Evolutionary conservation across 352 stramenopile genomes (phyloP).

Genomic region (Pythium dissimile): DNA sequence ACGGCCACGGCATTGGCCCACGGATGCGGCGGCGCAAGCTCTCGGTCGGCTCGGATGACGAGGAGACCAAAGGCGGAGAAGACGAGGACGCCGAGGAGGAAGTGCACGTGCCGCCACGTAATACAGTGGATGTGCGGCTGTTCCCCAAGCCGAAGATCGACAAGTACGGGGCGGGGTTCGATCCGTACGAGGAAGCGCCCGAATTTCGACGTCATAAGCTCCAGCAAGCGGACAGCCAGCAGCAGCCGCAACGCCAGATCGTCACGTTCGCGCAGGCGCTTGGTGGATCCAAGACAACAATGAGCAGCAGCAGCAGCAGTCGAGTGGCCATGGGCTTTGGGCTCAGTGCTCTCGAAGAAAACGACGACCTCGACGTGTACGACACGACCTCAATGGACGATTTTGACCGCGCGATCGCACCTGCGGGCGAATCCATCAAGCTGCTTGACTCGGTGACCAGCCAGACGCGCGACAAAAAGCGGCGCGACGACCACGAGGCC

Average conservation of each 20-base stretch:
- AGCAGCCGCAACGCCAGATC: conserved; percentile 37
- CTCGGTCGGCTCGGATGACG: conserved; percentile 9
- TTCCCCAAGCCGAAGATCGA: conserved; percentile 76
- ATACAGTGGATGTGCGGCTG: conserved; percentile 41
- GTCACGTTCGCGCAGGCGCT: conserved; percentile 79
- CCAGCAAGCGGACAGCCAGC: conserved; percentile 20
- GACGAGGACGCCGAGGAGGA: conserved; percentile 11
- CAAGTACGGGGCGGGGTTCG: conserved; percentile 73
- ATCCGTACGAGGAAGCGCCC: conserved; percentile 67
- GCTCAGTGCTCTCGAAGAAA: conserved; percentile 76
- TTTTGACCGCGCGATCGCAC: conserved; percentile 64
- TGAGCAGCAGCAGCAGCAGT: not conserved
- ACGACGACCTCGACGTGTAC: conserved; percentile 85
- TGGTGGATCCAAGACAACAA: not conserved
- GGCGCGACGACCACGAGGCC: conserved; percentile 17
- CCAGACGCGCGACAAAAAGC: conserved; percentile 28
- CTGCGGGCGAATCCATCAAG: conserved; percentile 2
- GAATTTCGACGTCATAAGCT: conserved; percentile 67
- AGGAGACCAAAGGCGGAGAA: not conserved
- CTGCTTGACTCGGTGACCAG: conserved; percentile 20
- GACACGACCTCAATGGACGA: conserved; percentile 53
- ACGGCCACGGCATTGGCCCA: conserved; percentile 85
- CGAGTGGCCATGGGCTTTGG: conserved; percentile 52
- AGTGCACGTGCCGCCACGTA: conserved; percentile 57
- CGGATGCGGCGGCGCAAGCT: conserved; percentile 52